Conservation (phyloP, 169 alveolate species). For the Cryptosporidium xiaoi region DNA sequence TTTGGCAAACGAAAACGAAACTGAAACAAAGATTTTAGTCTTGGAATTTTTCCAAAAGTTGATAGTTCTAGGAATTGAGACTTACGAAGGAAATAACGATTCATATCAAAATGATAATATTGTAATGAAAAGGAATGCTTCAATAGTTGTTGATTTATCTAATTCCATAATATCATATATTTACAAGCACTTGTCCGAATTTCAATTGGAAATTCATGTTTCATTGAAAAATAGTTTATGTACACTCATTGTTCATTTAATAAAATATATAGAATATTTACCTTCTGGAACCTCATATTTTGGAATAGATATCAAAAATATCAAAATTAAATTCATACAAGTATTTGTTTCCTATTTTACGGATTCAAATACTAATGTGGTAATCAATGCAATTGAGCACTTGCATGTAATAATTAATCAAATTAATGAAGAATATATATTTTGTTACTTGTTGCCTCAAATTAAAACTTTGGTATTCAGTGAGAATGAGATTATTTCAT, state of each 20-base stretch:
- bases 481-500: conserved; percentile 6
- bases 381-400: conserved; percentile 39
- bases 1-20: conserved; percentile 31
- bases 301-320: neutral
- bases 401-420: conserved; percentile 9
- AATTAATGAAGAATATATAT: conserved; percentile 22
- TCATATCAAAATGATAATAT: neutral
- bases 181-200: conserved; percentile 10
- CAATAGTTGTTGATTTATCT: conserved; percentile 9
- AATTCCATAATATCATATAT: conserved; percentile 22
- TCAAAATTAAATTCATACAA: conserved; percentile 8
- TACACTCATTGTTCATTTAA: conserved; percentile 9
- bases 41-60: conserved; percentile 26
- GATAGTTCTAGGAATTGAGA: conserved; percentile 39
- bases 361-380: conserved; percentile 54
- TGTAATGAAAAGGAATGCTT: neutral
- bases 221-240: conserved; percentile 36
- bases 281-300: neutral
- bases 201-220: neutral
- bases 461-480: conserved; percentile 27
- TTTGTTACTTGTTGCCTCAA: conserved; percentile 21
- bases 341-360: conserved; percentile 16
- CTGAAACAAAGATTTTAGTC: conserved; percentile 6
- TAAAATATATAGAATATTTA: conserved; percentile 27
- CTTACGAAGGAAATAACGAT: conserved; percentile 5